These are phyloP conservation scores for Salvia sclarea DNA, from an alignment of 305 asterid genomes.

Conservation along the genomic window DNA sequence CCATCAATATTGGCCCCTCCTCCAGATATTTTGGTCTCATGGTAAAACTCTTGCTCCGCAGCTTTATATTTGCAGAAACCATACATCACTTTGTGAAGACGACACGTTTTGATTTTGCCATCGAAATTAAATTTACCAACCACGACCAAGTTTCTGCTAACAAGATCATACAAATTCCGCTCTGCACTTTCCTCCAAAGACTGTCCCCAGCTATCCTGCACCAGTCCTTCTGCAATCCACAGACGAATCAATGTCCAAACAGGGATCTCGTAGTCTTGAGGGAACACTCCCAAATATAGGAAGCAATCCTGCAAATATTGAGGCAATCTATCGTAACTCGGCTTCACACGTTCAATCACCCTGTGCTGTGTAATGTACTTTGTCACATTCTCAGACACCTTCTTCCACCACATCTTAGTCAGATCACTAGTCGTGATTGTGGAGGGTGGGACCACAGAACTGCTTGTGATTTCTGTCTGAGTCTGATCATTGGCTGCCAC, in stretches of 20 bases:
- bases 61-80: not conserved
- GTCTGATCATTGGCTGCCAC: too few species aligned
- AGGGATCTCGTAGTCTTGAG: not conserved
- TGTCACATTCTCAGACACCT: not conserved
- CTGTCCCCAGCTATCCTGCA: not conserved
- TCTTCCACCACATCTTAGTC: not conserved
- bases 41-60: not conserved
- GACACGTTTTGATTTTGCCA: not conserved
- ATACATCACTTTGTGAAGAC: not conserved
- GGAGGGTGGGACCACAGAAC: not conserved
- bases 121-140: not conserved
- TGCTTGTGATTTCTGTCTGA: too few species aligned
- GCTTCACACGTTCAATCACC: not conserved
- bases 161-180: not conserved
- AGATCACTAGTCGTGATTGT: not conserved
- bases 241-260: not conserved
- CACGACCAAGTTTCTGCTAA: not conserved
- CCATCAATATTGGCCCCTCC: not conserved
- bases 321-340: not conserved
- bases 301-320: not conserved
- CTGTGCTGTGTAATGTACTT: not conserved
- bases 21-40: not conserved
- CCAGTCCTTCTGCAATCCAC: constrained; percentile 6
- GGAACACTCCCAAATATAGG: constrained; percentile 11
- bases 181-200: not conserved